Evolutionary conservation across 1,139 yeast genomes (phyloP), one percentile per base, ranked within the genome.

Genomic region (Taphrina sp.): DNA sequence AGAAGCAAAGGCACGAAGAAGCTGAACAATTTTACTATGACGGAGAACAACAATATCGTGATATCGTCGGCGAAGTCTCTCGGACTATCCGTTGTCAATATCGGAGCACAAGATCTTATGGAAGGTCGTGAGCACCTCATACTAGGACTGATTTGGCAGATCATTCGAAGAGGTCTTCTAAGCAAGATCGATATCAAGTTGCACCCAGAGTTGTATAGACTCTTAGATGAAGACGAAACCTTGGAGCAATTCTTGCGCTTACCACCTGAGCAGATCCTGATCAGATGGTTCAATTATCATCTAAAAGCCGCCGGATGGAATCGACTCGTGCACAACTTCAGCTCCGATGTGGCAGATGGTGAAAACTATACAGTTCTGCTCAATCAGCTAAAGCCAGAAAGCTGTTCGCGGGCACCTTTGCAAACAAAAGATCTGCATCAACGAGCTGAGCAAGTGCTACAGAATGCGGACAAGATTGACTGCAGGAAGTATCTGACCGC

Each of bases 21-120:
- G n/a, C 78, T 92, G 68, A 92, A 94, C 76, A 88, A 88, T 67
- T 92, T 92, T 76, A 95, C 90, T 64, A 90, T 94, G 83, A 80
- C 87, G 60, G 99, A 92, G 74, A 92, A 92, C 71, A 96, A 98
- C 55, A 92, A 92, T 71, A 90, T 92, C 64, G 98, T 92, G 43
- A 87, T 92, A 72, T 92, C 92, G 70, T 92, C 98, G 2, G 98
- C 98, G 37, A 92, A 92, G 74, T 98, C 97, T 56, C 92, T 92
- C 72, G 92, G 97, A 76, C 87, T 92, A 56, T 51, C 59, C 5
- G 98, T 92, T 51, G 97, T 94, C 53, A 92, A 92, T 69, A 97
- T 92, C 51, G 97, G 92, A 66, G 86, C 97, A 3, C 97, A 92
- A 69, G 97, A 92, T 70, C 87, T 92, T 60, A 89, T 90, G 64